These are phyloP conservation scores for Arachis stenosperma DNA, from an alignment of 306 rosid genomes.

Conservation along the genomic window DNA sequence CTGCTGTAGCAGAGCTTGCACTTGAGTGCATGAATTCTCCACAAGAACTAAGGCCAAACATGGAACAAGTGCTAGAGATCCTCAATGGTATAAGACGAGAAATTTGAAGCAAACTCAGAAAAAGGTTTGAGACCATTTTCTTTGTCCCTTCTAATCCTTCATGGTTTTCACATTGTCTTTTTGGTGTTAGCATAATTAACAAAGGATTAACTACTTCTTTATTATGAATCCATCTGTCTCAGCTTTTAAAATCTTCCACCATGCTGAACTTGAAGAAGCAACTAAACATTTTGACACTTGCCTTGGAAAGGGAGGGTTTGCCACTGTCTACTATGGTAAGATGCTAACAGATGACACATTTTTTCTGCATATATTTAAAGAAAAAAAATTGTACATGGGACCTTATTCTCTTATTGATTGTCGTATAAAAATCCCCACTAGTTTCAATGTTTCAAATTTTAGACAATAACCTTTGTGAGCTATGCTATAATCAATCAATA, in stretches of 20 bases:
- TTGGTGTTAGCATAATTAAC: neutral
- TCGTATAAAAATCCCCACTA: neutral
- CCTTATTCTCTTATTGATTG: neutral
- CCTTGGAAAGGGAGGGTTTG: slow-evolving; percentile 69
- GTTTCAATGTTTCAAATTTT: neutral
- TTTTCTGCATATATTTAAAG: neutral
- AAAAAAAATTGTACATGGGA: neutral
- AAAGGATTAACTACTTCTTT: neutral
- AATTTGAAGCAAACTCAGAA: neutral
- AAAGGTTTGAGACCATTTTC: slow-evolving; percentile 14
- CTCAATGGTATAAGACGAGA: slow-evolving; percentile 22
- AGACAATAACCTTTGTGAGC: neutral
- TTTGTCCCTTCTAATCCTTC: neutral
- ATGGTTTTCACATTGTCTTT: neutral
- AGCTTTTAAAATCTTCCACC: slow-evolving; percentile 37
- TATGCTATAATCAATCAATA: neutral
- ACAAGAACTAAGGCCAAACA: slow-evolving; percentile 31
- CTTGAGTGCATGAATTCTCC: slow-evolving; percentile 27
- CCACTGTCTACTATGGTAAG: slow-evolving; percentile 64
- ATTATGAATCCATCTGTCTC: slow-evolving; percentile 5
- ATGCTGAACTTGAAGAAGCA: slow-evolving; percentile 45
- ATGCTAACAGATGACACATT: neutral
- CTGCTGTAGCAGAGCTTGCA: slow-evolving; percentile 32
- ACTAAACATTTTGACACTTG: slow-evolving; percentile 44
- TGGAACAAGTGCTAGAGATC: slow-evolving; percentile 34